Evolutionary conservation across 169 alveolate genomes (phyloP), one percentile per base, ranked within the genome.

Genomic region (Plasmodium fragile): DNA sequence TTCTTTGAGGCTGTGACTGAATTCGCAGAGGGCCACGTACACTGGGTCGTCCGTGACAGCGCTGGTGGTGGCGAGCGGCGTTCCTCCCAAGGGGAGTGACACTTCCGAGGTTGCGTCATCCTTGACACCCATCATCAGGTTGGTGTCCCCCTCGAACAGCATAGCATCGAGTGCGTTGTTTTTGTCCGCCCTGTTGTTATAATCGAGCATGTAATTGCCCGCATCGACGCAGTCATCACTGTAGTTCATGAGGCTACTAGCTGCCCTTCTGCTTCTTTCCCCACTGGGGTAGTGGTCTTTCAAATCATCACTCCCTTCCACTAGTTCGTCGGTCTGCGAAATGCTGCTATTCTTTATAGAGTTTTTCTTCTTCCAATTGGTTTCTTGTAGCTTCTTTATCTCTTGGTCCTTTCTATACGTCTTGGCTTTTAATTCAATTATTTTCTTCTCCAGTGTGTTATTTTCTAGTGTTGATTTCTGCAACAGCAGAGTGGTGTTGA

Each of bases 391-490:
- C 30, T 79, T 87, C 80, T 87, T 87, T 71, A 87, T 87, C 71
- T 87, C 93, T 39, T 77, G 93, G 71, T 87, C 93, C 32, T 87
- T 87, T 34, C 87, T 78, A 59, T 87, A 87, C 13, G 75, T 87
- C 80, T 77, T 49, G 10, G 90, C 93, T 49, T 59, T 87, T 52
- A 87, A 22, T 78, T 87, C 93, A 4, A 87, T 77, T 13, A 87
- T 87, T 49, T 78, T 75, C 43, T 87, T 79, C 36, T 87, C 93
- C 32, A 87, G 30, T 11, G 79, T 72, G 53, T 87, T 87, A 65
- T 87, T 87, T 78, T 87, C 93, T 59, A 87, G 49, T 4, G 93
- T 87, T 1, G 93, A 87, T 11, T 87, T 87, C 32, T 87, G 93
- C 49, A 87, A 18, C 6, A 87, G 81, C n/a, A 87, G 41, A 59